phyloP scores from a whole-genome alignment of 306 rosid genomes.

The Medicago lupulina region DNA sequence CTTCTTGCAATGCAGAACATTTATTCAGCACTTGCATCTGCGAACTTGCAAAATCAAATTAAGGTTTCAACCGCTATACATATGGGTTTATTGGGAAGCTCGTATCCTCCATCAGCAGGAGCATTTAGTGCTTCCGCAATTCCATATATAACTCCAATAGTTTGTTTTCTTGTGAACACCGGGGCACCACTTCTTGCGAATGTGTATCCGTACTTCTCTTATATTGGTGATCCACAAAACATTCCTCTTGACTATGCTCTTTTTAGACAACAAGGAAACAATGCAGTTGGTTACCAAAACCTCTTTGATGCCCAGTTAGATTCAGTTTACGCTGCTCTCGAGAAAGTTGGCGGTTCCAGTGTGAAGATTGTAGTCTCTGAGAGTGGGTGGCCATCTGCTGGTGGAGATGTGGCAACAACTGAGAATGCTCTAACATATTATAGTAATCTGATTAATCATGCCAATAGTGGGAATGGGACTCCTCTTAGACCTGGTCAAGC shows the following conservation, averaged over 20 bases:
- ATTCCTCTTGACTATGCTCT: constrained; percentile 52
- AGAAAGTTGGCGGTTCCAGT: constrained; percentile 47
- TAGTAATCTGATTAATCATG: constrained; percentile 56
- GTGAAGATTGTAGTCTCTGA: constrained; percentile 58
- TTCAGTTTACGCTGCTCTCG: constrained; percentile 58
- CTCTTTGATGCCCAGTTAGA: constrained; percentile 58
- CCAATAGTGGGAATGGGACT: constrained; percentile 53
- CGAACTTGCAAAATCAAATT: constrained; percentile 52
- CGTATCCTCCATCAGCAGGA: constrained; percentile 51
- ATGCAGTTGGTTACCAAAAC: constrained; percentile 51
- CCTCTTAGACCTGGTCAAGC: constrained; percentile 40
- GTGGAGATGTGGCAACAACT: constrained; percentile 41
- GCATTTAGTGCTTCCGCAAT: background rate
- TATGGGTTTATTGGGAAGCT: constrained; percentile 12
- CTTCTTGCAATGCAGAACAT: constrained; percentile 51
- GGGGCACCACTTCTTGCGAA: constrained; percentile 70
- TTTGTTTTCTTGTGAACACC: constrained; percentile 41
- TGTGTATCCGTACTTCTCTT: constrained; percentile 59
- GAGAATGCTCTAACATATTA: constrained; percentile 55
- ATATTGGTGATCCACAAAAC: background rate
- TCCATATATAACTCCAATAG: constrained; percentile 47
- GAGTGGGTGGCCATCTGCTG: constrained; percentile 72
- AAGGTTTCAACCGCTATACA: constrained; percentile 67
- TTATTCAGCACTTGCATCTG: constrained; percentile 40
- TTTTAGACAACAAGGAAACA: constrained; percentile 44